phyloP scores from a whole-genome alignment of 208 protist species.

The Endotrypanum monterogeii region DNA sequence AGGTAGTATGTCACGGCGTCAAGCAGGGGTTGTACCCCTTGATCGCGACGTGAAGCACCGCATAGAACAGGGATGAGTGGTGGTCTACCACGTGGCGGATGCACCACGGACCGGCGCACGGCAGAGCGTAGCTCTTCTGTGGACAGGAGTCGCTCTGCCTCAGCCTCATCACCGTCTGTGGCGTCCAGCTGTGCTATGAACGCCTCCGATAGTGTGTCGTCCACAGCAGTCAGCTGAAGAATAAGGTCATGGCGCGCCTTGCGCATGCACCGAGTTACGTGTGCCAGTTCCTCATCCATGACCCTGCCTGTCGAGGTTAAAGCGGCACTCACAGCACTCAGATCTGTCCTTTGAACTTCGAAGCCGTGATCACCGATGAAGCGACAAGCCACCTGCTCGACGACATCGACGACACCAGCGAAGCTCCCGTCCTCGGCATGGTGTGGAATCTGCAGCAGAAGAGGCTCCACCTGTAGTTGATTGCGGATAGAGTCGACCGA shows the following conservation, averaged over 20 bases:
- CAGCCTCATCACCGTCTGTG: slow-evolving; percentile 71
- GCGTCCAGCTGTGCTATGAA: slow-evolving; percentile 71
- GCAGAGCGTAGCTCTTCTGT: slow-evolving; percentile 49
- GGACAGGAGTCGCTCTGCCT: slow-evolving; percentile 65
- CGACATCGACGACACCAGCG: slow-evolving; percentile 87
- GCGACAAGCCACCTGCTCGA: slow-evolving; percentile 57
- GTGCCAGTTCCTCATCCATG: slow-evolving; percentile 36
- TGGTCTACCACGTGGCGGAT: slow-evolving; percentile 17
- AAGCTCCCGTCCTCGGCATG: slow-evolving; percentile 73
- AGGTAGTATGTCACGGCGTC: slow-evolving; percentile 91
- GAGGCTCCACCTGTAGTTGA: slow-evolving; percentile 81
- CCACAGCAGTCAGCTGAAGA: slow-evolving; percentile 57
- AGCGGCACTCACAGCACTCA: neutral
- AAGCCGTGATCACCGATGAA: slow-evolving; percentile 74
- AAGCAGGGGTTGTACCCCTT: slow-evolving; percentile 93
- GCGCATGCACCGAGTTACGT: slow-evolving; percentile 43
- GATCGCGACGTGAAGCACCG: slow-evolving; percentile 90
- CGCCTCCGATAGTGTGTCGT: slow-evolving; percentile 69
- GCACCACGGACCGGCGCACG: slow-evolving; percentile 64
- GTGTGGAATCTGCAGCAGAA: slow-evolving; percentile 92
- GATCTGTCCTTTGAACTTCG: slow-evolving; percentile 29
- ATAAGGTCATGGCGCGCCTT: slow-evolving; percentile 58
- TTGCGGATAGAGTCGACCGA: slow-evolving; percentile 71
- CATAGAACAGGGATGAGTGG: slow-evolving; percentile 87
- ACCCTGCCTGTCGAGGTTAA: neutral